Conservation (phyloP, 306 rosid genomes). For the Datisca glomerata region DNA sequence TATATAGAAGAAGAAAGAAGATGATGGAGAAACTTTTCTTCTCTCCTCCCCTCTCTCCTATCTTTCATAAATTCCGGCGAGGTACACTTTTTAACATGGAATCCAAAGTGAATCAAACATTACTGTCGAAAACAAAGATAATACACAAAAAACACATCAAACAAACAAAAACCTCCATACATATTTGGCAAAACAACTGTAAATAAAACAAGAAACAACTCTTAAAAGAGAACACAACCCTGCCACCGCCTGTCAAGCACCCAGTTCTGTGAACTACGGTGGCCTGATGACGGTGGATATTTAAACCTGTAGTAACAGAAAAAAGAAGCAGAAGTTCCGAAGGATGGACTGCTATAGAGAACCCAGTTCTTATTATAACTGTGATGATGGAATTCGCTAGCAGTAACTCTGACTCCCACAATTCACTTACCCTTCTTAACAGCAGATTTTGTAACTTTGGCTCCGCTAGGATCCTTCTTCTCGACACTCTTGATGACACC, state of each 20-base stretch:
- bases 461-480: slow-evolving; percentile 66
- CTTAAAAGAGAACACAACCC: no score
- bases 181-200: no score
- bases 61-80: no score
- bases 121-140: no score
- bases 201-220: no score
- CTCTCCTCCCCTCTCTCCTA: no score
- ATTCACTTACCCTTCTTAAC: slow-evolving; percentile 60
- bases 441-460: slow-evolving; percentile 63
- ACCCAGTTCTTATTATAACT: slow-evolving; percentile 19
- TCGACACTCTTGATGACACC: slow-evolving; percentile 77
- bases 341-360: not conserved
- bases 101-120: no score
- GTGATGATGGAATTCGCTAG: not conserved
- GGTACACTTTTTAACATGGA: no score
- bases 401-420: slow-evolving; percentile 11
- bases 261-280: slow-evolving; percentile 39
- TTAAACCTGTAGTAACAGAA: slow-evolving; percentile 5
- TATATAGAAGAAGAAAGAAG: no score
- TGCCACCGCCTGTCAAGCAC: slow-evolving; percentile 49
- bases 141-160: no score
- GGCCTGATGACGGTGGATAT: slow-evolving; percentile 19
- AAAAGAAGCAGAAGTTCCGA: not conserved
- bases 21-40: no score
- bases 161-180: no score